A percentile compares a stretch with the other conserved stretches of the same genome.
Evolutionary conservation across 352 stramenopile genomes (phyloP).

Genomic region (Globisporangium spinosum): DNA sequence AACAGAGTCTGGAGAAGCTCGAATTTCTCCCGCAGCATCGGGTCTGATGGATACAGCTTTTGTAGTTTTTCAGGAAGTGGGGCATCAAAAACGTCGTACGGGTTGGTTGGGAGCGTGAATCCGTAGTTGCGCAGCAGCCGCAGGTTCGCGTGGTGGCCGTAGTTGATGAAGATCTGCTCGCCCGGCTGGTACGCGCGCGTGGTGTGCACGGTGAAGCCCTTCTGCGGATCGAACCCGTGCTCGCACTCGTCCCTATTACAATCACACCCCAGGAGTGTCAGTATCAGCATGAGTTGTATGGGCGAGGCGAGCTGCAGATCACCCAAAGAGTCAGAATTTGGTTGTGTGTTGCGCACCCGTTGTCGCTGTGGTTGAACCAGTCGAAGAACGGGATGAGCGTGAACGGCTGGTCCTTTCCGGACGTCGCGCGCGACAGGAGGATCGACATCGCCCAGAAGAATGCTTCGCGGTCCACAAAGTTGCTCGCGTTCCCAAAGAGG

Average conservation of each 20-base stretch:
- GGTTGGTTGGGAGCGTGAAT: slow-evolving; percentile 45
- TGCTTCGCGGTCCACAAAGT: slow-evolving; percentile 47
- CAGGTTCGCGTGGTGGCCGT: slow-evolving; percentile 62
- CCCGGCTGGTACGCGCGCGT: slow-evolving; percentile 46
- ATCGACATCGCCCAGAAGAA: slow-evolving; percentile 84
- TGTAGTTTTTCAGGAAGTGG: slow-evolving; percentile 37
- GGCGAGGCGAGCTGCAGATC: not conserved
- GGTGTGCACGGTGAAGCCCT: slow-evolving; percentile 64
- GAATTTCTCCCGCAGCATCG: slow-evolving; percentile 34
- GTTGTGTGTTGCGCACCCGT: slow-evolving; percentile 29
- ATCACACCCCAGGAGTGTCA: not conserved
- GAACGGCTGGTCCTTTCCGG: slow-evolving; percentile 69
- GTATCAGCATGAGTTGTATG: not conserved
- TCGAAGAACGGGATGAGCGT: slow-evolving; percentile 84
- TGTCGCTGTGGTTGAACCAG: slow-evolving; percentile 79
- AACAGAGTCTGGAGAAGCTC: slow-evolving; percentile 33
- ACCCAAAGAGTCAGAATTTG: not conserved
- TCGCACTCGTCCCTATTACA: slow-evolving; percentile 54
- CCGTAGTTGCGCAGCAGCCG: slow-evolving; percentile 81
- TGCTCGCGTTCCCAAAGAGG: slow-evolving; percentile 54
- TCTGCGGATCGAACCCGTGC: slow-evolving; percentile 51
- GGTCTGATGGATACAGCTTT: slow-evolving; percentile 20
- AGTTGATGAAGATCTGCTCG: slow-evolving; percentile 83
- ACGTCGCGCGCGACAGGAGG: slow-evolving; percentile 79
- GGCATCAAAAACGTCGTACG: slow-evolving; percentile 40